These are phyloP conservation scores for Canna indica DNA, from an alignment of 176 grass and related monocot genomes.

Conservation along the genomic window DNA sequence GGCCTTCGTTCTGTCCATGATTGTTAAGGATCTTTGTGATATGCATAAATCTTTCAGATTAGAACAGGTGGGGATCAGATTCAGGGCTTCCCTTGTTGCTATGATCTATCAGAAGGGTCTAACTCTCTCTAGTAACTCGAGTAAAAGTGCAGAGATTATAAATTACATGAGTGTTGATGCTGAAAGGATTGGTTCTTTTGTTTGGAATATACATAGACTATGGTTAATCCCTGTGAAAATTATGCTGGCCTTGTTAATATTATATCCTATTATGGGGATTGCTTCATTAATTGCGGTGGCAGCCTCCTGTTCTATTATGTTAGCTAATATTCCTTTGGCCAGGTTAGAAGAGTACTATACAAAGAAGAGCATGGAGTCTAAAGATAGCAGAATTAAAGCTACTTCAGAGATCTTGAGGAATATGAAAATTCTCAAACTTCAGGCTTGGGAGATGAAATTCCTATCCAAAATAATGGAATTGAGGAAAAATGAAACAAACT, in stretches of 20 bases:
- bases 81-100: neutral
- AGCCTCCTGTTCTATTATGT: neutral
- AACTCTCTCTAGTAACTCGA: neutral
- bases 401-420: conserved; percentile 67
- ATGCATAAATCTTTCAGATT: neutral
- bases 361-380: conserved; percentile 64
- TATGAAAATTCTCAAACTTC: conserved; percentile 78
- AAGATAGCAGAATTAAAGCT: conserved; percentile 69
- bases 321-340: conserved; percentile 1
- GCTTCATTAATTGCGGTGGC: neutral
- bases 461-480: conserved; percentile 68
- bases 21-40: neutral
- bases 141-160: neutral
- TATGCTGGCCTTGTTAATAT: conserved; percentile 4
- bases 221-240: neutral
- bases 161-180: conserved; percentile 11
- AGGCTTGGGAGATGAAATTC: conserved; percentile 93
- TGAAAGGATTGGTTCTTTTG: neutral
- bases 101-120: conserved; percentile 15
- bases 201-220: neutral
- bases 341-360: conserved; percentile 37
- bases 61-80: neutral
- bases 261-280: neutral
- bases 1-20: neutral
- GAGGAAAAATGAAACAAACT: conserved; percentile 51